These are phyloP conservation scores for Hypoxylon sp. DNA, from an alignment of 2,329 filamentous ascomycete species.

Conservation along the genomic window DNA sequence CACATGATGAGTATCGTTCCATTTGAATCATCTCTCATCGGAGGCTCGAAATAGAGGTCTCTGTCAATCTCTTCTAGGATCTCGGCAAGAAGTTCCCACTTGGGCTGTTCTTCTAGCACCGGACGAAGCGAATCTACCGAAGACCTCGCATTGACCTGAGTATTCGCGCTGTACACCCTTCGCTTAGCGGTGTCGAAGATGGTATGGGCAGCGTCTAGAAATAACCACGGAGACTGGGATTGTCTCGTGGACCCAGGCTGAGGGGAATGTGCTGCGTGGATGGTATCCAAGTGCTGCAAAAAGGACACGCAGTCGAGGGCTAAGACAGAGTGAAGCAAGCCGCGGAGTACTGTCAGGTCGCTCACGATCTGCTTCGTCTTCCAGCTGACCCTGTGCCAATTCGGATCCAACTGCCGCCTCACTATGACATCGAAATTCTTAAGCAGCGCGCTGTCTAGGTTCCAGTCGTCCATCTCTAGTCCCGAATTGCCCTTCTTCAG, in stretches of 20 bases:
- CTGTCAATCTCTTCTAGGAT: conserved; percentile 92
- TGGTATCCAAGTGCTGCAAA: conserved; percentile 91
- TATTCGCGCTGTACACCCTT: conserved; percentile 80
- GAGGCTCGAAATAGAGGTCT: conserved; percentile 84
- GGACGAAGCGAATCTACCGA: conserved; percentile 72
- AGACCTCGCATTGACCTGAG: conserved; percentile 59
- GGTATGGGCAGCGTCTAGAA: conserved; percentile 91
- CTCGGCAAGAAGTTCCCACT: conserved; percentile 90
- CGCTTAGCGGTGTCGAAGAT: conserved; percentile 91
- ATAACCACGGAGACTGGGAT: conserved; percentile 94
- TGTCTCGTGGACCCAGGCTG: conserved; percentile 86
- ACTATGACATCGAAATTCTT: conserved; percentile 92
- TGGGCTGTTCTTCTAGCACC: conserved; percentile 91
- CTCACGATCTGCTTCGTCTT: conserved; percentile 94
- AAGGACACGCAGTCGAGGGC: conserved; percentile 91
- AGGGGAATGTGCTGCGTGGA: conserved; percentile 88
- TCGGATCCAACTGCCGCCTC: conserved; percentile 88
- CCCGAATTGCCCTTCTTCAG: conserved; percentile 90
- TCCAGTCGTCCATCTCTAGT: conserved; percentile 97
- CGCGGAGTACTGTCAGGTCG: conserved; percentile 83
- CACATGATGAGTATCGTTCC: conserved; percentile 97
- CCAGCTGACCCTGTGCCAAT: conserved; percentile 96
- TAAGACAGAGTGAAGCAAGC: conserved; percentile 81
- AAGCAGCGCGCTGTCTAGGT: conserved; percentile 88
- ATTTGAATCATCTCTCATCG: conserved; percentile 81